Evolutionary conservation across 768 basidiomycete species (phyloP).

Genomic region (Lentinula sp.): DNA sequence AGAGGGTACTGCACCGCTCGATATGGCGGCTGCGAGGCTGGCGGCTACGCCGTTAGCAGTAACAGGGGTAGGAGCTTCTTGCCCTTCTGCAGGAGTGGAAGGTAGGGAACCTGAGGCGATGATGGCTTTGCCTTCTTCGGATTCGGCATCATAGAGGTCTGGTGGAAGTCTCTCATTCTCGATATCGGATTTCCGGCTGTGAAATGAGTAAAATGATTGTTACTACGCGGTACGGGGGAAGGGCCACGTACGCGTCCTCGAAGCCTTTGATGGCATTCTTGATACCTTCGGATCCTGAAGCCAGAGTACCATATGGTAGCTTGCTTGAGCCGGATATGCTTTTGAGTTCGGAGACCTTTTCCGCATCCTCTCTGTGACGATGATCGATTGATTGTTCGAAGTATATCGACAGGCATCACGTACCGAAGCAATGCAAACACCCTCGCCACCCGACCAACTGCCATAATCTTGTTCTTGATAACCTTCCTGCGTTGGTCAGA

Average conservation of each 20-base stretch:
- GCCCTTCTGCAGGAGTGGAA: constrained; percentile 46
- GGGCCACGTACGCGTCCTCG: constrained; percentile 81
- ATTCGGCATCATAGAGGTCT: constrained; percentile 81
- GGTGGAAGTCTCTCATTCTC: constrained; percentile 99
- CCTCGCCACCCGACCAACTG: constrained; percentile 92
- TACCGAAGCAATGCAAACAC: constrained; percentile 95
- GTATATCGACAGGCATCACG: constrained; percentile 18
- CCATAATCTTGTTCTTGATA: constrained; percentile 98
- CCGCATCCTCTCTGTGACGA: constrained; percentile 82
- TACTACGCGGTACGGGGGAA: neutral
- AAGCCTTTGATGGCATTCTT: constrained; percentile 92
- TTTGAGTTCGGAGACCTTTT: constrained; percentile 96
- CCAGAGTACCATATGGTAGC: constrained; percentile 80
- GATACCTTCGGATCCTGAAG: constrained; percentile 88
- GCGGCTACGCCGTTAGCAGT: constrained; percentile 41
- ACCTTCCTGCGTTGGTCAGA: constrained; percentile 73
- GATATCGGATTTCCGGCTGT: constrained; percentile 92
- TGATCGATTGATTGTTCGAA: neutral
- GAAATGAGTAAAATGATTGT: neutral
- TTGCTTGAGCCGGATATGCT: constrained; percentile 73
- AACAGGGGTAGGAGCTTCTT: constrained; percentile 34
- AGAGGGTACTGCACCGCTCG: constrained; percentile 21
- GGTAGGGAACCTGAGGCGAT: constrained; percentile 43
- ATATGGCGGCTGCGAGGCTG: constrained; percentile 34
- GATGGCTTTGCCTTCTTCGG: constrained; percentile 65